Evolutionary conservation across 2,329 filamentous ascomycete genomes (phyloP).

Genomic region (Triangularia verruculosa): DNA sequence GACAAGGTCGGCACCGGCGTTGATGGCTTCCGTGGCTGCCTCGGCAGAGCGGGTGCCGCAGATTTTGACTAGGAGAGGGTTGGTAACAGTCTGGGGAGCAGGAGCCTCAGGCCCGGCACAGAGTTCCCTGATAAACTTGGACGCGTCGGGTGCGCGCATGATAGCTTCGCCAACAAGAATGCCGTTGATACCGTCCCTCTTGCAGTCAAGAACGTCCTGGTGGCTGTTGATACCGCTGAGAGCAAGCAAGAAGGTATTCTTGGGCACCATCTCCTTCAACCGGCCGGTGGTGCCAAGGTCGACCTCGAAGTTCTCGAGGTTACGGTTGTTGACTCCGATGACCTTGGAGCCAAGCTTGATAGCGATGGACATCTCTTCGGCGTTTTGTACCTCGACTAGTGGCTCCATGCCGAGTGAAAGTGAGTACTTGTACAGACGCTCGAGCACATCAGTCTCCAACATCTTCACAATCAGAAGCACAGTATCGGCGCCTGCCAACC

Average conservation of each 20-base stretch:
- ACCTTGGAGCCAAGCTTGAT: slow-evolving; percentile 83
- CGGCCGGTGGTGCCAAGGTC: slow-evolving; percentile 90
- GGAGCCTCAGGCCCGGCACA: slow-evolving; percentile 57
- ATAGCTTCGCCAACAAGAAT: slow-evolving; percentile 93
- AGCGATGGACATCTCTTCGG: slow-evolving; percentile 86
- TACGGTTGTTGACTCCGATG: slow-evolving; percentile 97
- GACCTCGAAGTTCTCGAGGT: slow-evolving; percentile 94
- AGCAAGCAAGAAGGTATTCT: slow-evolving; percentile 85
- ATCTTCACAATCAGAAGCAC: slow-evolving; percentile 97
- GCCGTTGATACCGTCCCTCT: slow-evolving; percentile 85
- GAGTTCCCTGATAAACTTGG: slow-evolving; percentile 77
- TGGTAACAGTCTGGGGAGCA: slow-evolving; percentile 35
- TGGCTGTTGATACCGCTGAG: slow-evolving; percentile 90
- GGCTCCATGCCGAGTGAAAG: slow-evolving; percentile 93
- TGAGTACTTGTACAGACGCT: slow-evolving; percentile 82
- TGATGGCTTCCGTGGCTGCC: slow-evolving; percentile 74
- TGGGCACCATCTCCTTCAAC: slow-evolving; percentile 80
- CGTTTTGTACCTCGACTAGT: slow-evolving; percentile 91
- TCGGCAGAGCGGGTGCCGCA: slow-evolving; percentile 86
- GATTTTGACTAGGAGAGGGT: slow-evolving; percentile 78
- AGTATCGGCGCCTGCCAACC: slow-evolving; percentile 89
- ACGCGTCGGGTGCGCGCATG: slow-evolving; percentile 84
- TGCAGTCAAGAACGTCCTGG: slow-evolving; percentile 83
- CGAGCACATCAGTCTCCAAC: slow-evolving; percentile 73
- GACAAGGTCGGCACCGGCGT: slow-evolving; percentile 85